Conservation (phyloP, 73 alveolate species). For the Uronychia setigera region DNA sequence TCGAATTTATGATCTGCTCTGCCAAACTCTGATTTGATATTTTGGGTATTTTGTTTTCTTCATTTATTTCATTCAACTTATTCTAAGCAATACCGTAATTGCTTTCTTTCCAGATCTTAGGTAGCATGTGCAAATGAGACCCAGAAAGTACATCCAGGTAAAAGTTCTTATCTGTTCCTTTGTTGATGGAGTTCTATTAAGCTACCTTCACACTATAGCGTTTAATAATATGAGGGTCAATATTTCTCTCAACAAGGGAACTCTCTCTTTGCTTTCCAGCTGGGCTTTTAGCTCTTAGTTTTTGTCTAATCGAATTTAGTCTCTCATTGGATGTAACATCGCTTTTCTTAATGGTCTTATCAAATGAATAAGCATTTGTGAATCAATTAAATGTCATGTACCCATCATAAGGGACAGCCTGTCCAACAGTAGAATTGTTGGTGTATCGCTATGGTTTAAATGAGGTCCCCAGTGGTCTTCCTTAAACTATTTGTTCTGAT, state of each 20-base stretch:
- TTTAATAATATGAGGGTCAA: too few species aligned
- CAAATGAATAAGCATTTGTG: background rate
- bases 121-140: background rate
- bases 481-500: too few species aligned
- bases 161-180: background rate
- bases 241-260: background rate
- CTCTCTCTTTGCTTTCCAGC: background rate
- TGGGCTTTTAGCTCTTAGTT: background rate
- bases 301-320: background rate
- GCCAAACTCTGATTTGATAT: too few species aligned
- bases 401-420: slow-evolving; percentile 1
- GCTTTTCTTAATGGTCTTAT: background rate
- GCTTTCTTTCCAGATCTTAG: background rate
- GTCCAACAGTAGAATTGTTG: background rate
- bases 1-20: too few species aligned
- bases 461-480: too few species aligned
- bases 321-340: background rate
- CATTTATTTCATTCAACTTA: too few species aligned
- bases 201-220: too few species aligned
- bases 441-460: background rate
- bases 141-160: background rate
- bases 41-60: too few species aligned
- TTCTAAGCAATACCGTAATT: too few species aligned
- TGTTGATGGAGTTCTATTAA: background rate
- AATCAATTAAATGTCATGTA: background rate